These are phyloP conservation scores for Aspergillus sp. DNA, from an alignment of 2,329 filamentous ascomycete species.

Conservation along the genomic window DNA sequence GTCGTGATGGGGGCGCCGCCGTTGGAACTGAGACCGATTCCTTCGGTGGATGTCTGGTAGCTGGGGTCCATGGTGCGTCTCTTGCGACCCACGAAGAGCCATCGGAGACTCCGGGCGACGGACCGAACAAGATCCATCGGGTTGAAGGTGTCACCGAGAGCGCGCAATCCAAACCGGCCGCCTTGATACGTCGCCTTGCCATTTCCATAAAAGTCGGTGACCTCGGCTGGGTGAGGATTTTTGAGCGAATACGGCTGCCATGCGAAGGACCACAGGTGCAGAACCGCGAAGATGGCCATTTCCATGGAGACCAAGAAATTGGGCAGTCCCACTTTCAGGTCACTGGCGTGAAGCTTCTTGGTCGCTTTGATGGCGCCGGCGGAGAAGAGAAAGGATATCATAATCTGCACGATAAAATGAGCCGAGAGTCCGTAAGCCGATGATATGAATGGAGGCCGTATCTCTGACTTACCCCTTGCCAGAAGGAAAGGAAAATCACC, in stretches of 20 bases:
- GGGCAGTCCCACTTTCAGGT: constrained; percentile 79
- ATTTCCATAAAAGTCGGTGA: constrained; percentile 42
- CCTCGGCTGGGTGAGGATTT: constrained; percentile 48
- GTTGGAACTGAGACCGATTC: constrained; percentile 30
- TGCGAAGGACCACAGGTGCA: constrained; percentile 82
- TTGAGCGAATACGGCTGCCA: constrained; percentile 66
- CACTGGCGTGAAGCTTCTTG: constrained; percentile 64
- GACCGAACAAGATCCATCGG: constrained; percentile 82
- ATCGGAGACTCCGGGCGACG: constrained; percentile 72
- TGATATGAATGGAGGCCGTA: neutral
- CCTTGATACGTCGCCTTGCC: constrained; percentile 59
- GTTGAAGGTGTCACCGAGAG: constrained; percentile 71
- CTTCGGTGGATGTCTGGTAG: constrained; percentile 32
- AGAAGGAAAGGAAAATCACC: constrained; percentile 88
- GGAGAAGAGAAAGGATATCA: constrained; percentile 63
- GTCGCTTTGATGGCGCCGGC: constrained; percentile 64
- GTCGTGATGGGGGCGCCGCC: constrained; percentile 23
- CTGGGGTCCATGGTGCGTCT: constrained; percentile 41
- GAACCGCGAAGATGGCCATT: constrained; percentile 75
- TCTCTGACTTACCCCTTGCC: constrained; percentile 60
- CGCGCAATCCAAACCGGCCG: constrained; percentile 63
- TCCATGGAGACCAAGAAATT: constrained; percentile 76
- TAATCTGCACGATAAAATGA: constrained; percentile 34
- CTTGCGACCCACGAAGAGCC: constrained; percentile 74
- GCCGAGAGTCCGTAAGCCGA: neutral